Percentiles rank a stretch among this genome's conserved stretches.
Conservation (phyloP, 2,329 filamentous ascomycete species). For the Gaeumannomyces sp. region DNA sequence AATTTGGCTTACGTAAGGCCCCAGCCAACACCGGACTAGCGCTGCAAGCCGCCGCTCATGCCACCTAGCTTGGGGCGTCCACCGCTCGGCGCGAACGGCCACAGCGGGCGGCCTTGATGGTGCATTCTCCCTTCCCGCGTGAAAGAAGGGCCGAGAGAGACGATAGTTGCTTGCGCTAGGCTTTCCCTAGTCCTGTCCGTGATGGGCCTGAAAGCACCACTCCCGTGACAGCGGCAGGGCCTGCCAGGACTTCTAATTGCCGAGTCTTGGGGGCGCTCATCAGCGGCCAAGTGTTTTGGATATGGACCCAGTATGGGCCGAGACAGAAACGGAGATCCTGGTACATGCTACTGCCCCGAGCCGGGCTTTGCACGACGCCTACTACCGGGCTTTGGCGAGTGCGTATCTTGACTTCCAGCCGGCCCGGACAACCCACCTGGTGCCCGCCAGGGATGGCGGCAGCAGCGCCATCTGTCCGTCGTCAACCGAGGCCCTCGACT, state of each 20-base stretch:
- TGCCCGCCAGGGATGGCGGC: background rate
- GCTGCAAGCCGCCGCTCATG: no score
- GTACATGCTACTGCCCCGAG: constrained; percentile 50
- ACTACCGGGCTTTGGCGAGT: constrained; percentile 42
- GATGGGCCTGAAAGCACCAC: background rate
- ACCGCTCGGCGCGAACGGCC: no score
- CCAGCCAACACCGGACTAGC: no score
- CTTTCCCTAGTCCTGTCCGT: no score
- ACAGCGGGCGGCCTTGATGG: no score
- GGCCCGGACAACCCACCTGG: constrained; percentile 6
- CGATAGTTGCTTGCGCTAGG: background rate
- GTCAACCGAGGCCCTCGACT: constrained; percentile 9
- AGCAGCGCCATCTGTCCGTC: background rate
- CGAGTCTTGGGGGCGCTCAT: no score
- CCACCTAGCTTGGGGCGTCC: no score
- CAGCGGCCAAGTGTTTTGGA: background rate
- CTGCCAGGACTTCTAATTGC: background rate
- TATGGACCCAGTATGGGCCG: background rate
- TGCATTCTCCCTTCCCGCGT: no score
- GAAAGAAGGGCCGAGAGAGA: background rate
- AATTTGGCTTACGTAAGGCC: no score
- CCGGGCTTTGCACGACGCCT: constrained; percentile 38
- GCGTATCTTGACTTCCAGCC: constrained; percentile 46
- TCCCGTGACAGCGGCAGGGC: no score
- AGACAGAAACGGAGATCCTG: constrained; percentile 40